Conservation (phyloP, 2,329 filamentous ascomycete species). For the Aspergillus flavus region DNA sequence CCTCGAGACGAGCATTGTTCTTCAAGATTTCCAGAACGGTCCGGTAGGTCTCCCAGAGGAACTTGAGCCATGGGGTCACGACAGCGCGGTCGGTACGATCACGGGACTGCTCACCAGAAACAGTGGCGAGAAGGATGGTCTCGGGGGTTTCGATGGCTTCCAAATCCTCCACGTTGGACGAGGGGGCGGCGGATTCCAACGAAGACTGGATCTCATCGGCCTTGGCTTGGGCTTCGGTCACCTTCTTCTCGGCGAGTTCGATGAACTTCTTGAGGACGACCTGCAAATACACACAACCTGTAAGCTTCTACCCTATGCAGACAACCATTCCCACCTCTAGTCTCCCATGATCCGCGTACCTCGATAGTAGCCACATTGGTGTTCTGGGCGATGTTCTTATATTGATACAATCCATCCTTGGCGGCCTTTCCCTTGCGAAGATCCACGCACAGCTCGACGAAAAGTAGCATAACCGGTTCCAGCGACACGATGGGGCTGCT, state of each 20-base stretch:
- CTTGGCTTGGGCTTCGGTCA: constrained; percentile 92
- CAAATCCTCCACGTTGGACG: constrained; percentile 84
- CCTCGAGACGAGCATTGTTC: constrained; percentile 96
- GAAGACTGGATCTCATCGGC: constrained; percentile 91
- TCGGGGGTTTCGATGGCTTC: constrained; percentile 97
- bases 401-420: constrained; percentile 98
- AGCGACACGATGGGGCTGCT: constrained; percentile 95
- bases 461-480: constrained; percentile 97
- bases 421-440: constrained; percentile 97
- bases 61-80: constrained; percentile 98
- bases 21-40: constrained; percentile 97
- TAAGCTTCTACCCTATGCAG: constrained; percentile 11
- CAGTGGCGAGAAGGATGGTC: constrained; percentile 95
- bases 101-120: constrained; percentile 95
- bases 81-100: constrained; percentile 98
- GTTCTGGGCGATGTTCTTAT: constrained; percentile 99
- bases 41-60: constrained; percentile 98
- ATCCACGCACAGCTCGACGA: constrained; percentile 95
- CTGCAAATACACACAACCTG: constrained; percentile 43
- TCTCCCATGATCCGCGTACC: constrained; percentile 50
- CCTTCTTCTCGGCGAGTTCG: constrained; percentile 93
- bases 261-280: constrained; percentile 97
- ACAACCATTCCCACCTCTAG: constrained; percentile 8
- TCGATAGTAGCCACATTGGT: constrained; percentile 98
- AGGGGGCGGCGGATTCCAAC: constrained; percentile 73